A percentile compares a stretch with the other conserved stretches of the same genome.
Conservation (phyloP, 1,139 yeast genomes). For the Kodamaea alishanica region DNA sequence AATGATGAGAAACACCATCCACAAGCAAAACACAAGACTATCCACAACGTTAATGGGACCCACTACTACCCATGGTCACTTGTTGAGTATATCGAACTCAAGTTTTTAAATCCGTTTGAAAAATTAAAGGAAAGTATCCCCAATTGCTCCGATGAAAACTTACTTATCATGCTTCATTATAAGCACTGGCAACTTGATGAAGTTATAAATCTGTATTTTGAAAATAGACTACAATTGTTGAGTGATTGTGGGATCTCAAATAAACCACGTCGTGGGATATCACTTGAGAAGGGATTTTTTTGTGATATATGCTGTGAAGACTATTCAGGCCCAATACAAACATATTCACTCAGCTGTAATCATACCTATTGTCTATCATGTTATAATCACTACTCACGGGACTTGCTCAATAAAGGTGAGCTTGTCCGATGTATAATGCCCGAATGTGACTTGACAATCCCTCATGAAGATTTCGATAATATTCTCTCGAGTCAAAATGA, state of each 20-base stretch:
- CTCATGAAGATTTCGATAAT: conserved; percentile 27
- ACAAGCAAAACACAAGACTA: too few species aligned
- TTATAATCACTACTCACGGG: conserved; percentile 56
- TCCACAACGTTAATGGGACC: conserved; percentile 7
- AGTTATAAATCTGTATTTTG: conserved; percentile 65
- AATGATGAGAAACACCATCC: conserved; percentile 1
- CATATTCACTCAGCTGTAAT: conserved; percentile 60
- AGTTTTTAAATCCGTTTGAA: conserved; percentile 16
- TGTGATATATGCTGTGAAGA: conserved; percentile 76
- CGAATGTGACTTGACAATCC: conserved; percentile 31
- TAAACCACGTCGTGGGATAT: conserved; percentile 5
- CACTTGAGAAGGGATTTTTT: conserved; percentile 25
- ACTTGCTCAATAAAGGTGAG: conserved; percentile 50
- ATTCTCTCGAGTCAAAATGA: conserved; percentile 13
- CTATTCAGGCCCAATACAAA: conserved; percentile 24
- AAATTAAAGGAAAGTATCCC: conserved; percentile 21
- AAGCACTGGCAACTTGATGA: conserved; percentile 75
- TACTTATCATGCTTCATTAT: conserved; percentile 51
- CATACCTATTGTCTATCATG: conserved; percentile 71
- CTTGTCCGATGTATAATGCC: conserved; percentile 64
- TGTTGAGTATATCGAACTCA: conserved; percentile 21
- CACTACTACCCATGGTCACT: conserved; percentile 28
- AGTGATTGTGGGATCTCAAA: conserved; percentile 47
- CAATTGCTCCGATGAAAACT: conserved; percentile 37
- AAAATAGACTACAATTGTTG: conserved; percentile 43